Evolutionary conservation across 495 filamentous ascomycete genomes (phyloP).

Genomic region (Xylaria telfairii): DNA sequence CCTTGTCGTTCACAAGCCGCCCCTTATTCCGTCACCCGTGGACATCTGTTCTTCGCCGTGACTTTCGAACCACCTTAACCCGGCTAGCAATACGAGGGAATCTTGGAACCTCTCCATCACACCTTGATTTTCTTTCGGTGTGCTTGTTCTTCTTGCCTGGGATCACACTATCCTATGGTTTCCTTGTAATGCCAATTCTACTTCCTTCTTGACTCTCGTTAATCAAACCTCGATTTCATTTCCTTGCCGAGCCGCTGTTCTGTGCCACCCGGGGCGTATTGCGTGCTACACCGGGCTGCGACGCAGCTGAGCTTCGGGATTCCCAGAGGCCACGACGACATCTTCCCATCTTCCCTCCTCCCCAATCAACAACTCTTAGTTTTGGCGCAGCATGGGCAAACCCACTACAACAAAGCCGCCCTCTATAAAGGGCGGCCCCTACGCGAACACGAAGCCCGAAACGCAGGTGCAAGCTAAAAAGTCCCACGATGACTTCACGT

Average conservation of each 20-base stretch:
- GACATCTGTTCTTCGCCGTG: constrained; percentile 9
- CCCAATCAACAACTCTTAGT: constrained; percentile 5
- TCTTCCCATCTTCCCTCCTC: constrained; percentile 21
- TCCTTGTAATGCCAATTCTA: constrained; percentile 52
- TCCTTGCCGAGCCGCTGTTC: constrained; percentile 19
- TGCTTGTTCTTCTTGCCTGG: constrained; percentile 37
- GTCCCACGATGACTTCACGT: constrained; percentile 62
- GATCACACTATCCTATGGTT: constrained; percentile 34
- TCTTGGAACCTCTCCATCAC: constrained; percentile 32
- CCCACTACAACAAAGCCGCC: constrained; percentile 49
- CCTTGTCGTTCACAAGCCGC: constrained; percentile 21
- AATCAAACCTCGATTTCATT: constrained; percentile 37
- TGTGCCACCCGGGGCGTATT: constrained; percentile 22
- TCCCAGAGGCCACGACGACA: constrained; percentile 32
- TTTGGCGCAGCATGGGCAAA: constrained; percentile 47
- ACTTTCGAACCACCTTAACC: constrained; percentile 11
- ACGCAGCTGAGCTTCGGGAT: neutral
- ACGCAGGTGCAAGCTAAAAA: constrained; percentile 36
- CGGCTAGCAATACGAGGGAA: constrained; percentile 7
- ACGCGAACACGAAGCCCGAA: constrained; percentile 38
- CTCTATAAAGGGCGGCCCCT: constrained; percentile 36
- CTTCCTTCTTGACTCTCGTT: constrained; percentile 55
- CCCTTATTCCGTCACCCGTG: constrained; percentile 19
- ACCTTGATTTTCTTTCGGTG: constrained; percentile 49
- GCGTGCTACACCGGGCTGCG: neutral